Evolutionary conservation across 2,329 filamentous ascomycete species (phyloP).

Genomic region (Fusarium sambucinum): DNA sequence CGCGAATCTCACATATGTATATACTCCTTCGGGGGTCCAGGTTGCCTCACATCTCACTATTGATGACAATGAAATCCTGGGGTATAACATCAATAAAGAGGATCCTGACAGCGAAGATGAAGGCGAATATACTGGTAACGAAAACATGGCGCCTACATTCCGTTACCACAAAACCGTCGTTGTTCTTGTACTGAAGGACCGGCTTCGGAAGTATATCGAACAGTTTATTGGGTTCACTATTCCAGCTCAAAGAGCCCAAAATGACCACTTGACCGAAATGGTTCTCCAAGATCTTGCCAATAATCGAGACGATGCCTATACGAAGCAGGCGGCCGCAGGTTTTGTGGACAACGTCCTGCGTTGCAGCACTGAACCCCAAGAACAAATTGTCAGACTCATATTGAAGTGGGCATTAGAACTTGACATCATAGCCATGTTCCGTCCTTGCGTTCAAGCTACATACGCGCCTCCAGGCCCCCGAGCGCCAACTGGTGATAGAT

Average conservation of each 20-base stretch:
- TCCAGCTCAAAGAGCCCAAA: not conserved
- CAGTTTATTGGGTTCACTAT: accelerated
- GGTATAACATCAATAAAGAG: not conserved
- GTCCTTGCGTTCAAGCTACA: not conserved
- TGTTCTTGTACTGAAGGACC: conserved; percentile 10
- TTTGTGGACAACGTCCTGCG: not conserved
- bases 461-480: not conserved
- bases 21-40: not conserved
- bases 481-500: accelerated
- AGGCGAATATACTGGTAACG: conserved; percentile 9
- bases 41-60: conserved; percentile 1
- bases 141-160: not conserved
- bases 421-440: not conserved
- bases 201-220: not conserved
- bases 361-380: not conserved
- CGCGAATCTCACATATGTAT: not conserved
- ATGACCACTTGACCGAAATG: conserved; percentile 10
- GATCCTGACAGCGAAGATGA: conserved; percentile 8
- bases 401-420: conserved; percentile 24
- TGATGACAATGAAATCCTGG: conserved; percentile 6
- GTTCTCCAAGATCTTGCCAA: conserved; percentile 13
- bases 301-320: not conserved
- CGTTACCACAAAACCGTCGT: conserved; percentile 23
- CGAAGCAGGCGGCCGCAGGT: not conserved
- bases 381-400: not conserved